phyloP scores from a whole-genome alignment of 2,329 filamentous ascomycete genomes.

The Scortechinia acanthostroma region DNA sequence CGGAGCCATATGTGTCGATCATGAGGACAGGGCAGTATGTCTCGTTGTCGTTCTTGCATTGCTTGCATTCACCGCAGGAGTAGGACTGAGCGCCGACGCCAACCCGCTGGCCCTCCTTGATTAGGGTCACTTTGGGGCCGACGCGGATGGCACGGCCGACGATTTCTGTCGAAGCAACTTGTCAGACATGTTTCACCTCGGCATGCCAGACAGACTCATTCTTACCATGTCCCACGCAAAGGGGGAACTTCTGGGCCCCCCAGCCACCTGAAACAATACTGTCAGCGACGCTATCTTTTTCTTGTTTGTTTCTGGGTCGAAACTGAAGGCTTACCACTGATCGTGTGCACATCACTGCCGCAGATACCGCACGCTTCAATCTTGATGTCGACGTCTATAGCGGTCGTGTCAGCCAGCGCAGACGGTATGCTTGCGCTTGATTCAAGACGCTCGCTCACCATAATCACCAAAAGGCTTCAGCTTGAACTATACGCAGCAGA shows the following conservation, averaged over 20 bases:
- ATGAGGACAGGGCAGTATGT: slow-evolving; percentile 43
- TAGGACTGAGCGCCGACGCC: slow-evolving; percentile 45
- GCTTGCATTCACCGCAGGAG: slow-evolving; percentile 42
- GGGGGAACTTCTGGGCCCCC: slow-evolving; percentile 53
- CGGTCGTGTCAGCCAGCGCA: neutral
- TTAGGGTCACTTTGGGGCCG: slow-evolving; percentile 53
- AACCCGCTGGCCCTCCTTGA: slow-evolving; percentile 42
- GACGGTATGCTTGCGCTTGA: neutral
- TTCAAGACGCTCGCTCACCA: slow-evolving; percentile 6
- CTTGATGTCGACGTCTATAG: slow-evolving; percentile 74
- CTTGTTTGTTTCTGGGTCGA: no score
- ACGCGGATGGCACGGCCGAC: slow-evolving; percentile 63
- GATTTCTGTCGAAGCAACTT: slow-evolving; percentile 40
- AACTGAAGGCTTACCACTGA: slow-evolving; percentile 53
- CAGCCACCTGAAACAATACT: slow-evolving; percentile 48
- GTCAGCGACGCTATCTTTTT: no score
- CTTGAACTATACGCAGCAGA: slow-evolving; percentile 53
- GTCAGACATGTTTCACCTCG: neutral
- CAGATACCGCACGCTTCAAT: slow-evolving; percentile 76
- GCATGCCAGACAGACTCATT: slow-evolving; percentile 7
- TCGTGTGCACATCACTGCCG: slow-evolving; percentile 66
- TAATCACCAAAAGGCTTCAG: slow-evolving; percentile 81
- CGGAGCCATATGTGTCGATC: slow-evolving; percentile 38
- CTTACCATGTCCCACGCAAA: slow-evolving; percentile 61
- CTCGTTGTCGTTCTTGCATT: slow-evolving; percentile 45